Conservation (phyloP, 495 filamentous ascomycete genomes). For the Bathelium albidoporum region DNA sequence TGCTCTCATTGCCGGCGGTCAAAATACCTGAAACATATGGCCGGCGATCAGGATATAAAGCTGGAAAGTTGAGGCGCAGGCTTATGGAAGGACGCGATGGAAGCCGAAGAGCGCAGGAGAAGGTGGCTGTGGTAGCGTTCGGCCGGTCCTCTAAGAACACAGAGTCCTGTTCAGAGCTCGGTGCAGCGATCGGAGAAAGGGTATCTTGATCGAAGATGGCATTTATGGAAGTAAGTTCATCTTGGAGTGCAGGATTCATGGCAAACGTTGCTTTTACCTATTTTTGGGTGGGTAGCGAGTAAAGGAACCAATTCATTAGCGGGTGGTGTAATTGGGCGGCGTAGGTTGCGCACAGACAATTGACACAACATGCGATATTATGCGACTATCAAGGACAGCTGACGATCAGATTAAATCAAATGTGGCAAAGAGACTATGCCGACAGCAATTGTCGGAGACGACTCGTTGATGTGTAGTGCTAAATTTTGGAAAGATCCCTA, state of each 20-base stretch:
- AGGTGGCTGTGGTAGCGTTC: slow-evolving; percentile 25
- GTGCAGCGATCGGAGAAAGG: slow-evolving; percentile 33
- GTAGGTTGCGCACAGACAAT: too few species aligned
- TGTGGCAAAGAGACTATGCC: too few species aligned
- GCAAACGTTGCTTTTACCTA: neutral
- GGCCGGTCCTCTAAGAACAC: slow-evolving; percentile 40
- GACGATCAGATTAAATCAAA: neutral
- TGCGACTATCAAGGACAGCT: neutral
- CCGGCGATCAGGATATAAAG: slow-evolving; percentile 59
- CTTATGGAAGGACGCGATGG: slow-evolving; percentile 38
- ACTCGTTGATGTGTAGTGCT: too few species aligned
- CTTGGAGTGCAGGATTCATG: slow-evolving; percentile 66
- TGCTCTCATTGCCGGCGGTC: slow-evolving; percentile 37
- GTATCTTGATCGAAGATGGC: slow-evolving; percentile 77
- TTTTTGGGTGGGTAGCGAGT: neutral
- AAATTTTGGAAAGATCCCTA: too few species aligned
- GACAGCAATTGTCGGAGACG: too few species aligned
- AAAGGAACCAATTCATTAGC: neutral
- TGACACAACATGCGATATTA: too few species aligned
- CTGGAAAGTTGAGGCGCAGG: slow-evolving; percentile 46
- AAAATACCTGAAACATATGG: slow-evolving; percentile 62
- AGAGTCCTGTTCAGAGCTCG: slow-evolving; percentile 16
- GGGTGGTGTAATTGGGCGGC: neutral
- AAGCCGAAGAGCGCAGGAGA: slow-evolving; percentile 35
- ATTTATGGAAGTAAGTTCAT: slow-evolving; percentile 85